Conservation (phyloP, 2,329 filamentous ascomycete genomes). For the Colletotrichum chlorophyti region DNA sequence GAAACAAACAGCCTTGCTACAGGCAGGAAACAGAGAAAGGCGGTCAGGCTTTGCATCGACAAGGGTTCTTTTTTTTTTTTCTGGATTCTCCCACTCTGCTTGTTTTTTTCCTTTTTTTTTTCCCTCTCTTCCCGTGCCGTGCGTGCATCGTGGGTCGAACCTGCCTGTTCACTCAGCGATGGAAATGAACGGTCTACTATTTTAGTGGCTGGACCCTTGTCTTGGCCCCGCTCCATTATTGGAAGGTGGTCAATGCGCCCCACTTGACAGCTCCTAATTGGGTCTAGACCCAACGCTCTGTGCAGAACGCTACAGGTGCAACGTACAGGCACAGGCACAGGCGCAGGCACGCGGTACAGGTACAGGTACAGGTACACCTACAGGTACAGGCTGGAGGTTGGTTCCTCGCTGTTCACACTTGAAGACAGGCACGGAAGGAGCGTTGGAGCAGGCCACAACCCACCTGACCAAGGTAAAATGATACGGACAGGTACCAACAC, state of each 20-base stretch:
- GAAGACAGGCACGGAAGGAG: too few relatives aligned
- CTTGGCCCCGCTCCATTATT: background rate
- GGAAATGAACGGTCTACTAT: constrained; percentile 19
- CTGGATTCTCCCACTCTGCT: background rate
- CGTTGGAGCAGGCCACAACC: too few relatives aligned
- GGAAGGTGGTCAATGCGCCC: background rate
- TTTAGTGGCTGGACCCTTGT: constrained; percentile 21
- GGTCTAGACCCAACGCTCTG: too few relatives aligned
- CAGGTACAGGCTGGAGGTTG: too few relatives aligned
- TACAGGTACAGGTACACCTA: background rate
- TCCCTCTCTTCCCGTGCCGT: background rate
- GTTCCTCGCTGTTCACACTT: too few relatives aligned
- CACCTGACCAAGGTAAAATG: too few relatives aligned
- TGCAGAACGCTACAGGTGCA: too few relatives aligned
- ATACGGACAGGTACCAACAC: too few relatives aligned
- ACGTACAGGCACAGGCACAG: too few relatives aligned
- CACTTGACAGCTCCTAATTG: background rate
- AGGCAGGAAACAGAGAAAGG: constrained; percentile 15
- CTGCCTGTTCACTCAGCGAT: constrained; percentile 28
- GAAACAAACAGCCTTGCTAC: too few relatives aligned
- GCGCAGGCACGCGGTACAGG: background rate
- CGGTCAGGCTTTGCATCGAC: constrained; percentile 13
- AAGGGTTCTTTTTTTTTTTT: constrained; percentile 1
- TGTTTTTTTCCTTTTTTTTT: background rate
- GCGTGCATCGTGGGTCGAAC: constrained; percentile 20